Conservation (phyloP, 352 stramenopile genomes). For the Pythium volutum region DNA sequence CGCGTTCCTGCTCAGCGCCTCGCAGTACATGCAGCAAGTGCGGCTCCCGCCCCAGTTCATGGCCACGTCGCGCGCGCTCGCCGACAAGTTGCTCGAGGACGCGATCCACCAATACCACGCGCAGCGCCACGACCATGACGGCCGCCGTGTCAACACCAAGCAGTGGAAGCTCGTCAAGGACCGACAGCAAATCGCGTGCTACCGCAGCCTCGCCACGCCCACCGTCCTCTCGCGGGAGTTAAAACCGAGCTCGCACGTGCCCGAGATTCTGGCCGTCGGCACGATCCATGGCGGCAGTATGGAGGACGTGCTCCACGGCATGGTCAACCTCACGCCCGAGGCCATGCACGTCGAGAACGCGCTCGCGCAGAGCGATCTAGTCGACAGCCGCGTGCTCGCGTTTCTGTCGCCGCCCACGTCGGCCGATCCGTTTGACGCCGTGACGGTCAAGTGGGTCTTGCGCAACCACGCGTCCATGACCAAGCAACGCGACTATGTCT, state of each 20-base stretch:
- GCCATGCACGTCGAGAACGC: constrained; percentile 59
- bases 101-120: constrained; percentile 32
- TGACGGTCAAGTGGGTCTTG: constrained; percentile 67
- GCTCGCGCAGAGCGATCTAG: constrained; percentile 40
- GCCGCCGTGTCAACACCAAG: constrained; percentile 32
- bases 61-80: constrained; percentile 15
- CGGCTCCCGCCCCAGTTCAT: constrained; percentile 23
- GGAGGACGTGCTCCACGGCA: constrained; percentile 51
- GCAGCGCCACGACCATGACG: constrained; percentile 31
- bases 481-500: constrained; percentile 65
- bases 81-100: constrained; percentile 24
- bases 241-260: constrained; percentile 2
- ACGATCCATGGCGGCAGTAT: constrained; percentile 30
- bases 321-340: constrained; percentile 54
- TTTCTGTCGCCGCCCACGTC: constrained; percentile 40
- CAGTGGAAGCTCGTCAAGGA: constrained; percentile 46
- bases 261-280: constrained; percentile 46
- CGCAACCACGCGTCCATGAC: constrained; percentile 52
- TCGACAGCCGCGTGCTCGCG: constrained; percentile 53
- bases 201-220: constrained; percentile 14
- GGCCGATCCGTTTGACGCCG: constrained; percentile 48
- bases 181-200: constrained; percentile 42
- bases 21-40: constrained; percentile 31
- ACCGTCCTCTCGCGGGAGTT: neutral
- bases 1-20: constrained; percentile 24